phyloP scores from a whole-genome alignment of 768 basidiomycete species.

The Lactifluus rugatus region DNA sequence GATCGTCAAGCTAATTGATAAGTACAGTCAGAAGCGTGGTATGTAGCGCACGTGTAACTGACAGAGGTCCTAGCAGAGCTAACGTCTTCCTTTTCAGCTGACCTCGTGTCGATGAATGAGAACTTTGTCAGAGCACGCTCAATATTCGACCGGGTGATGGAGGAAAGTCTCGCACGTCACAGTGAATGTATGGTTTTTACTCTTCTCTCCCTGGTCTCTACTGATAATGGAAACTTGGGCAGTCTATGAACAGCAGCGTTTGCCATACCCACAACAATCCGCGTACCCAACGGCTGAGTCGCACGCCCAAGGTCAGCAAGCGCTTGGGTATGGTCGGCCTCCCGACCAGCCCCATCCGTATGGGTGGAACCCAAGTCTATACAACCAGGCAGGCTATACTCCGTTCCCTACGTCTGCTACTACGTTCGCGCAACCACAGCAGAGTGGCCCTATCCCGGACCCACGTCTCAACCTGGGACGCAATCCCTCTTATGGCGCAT shows the following conservation, averaged over 20 bases:
- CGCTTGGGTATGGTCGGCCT: slow-evolving; percentile 24
- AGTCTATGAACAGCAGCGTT: slow-evolving; percentile 49
- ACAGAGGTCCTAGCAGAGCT: background rate
- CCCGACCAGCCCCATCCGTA: slow-evolving; percentile 33
- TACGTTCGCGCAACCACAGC: slow-evolving; percentile 25
- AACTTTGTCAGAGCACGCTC: slow-evolving; percentile 81
- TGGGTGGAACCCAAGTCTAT: slow-evolving; percentile 41
- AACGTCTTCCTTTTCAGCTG: slow-evolving; percentile 42
- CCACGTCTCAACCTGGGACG: background rate
- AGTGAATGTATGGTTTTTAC: slow-evolving; percentile 48
- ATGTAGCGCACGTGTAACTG: slow-evolving; percentile 5
- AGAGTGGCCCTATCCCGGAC: slow-evolving; percentile 19
- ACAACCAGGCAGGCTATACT: slow-evolving; percentile 37
- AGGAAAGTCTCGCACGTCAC: slow-evolving; percentile 74
- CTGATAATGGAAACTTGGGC: background rate
- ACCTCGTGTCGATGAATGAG: slow-evolving; percentile 90
- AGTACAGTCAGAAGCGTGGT: slow-evolving; percentile 91
- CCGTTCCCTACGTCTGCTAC: slow-evolving; percentile 29
- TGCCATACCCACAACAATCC: slow-evolving; percentile 21
- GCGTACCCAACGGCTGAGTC: slow-evolving; percentile 28
- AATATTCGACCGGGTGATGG: slow-evolving; percentile 92
- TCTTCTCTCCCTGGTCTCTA: slow-evolving; percentile 12
- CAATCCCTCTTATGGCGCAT: background rate
- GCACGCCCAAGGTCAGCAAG: slow-evolving; percentile 22
- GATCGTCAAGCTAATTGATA: slow-evolving; percentile 94